These are phyloP conservation scores for Solanum dulcamara DNA, from an alignment of 257 asterid species.

Conservation along the genomic window DNA sequence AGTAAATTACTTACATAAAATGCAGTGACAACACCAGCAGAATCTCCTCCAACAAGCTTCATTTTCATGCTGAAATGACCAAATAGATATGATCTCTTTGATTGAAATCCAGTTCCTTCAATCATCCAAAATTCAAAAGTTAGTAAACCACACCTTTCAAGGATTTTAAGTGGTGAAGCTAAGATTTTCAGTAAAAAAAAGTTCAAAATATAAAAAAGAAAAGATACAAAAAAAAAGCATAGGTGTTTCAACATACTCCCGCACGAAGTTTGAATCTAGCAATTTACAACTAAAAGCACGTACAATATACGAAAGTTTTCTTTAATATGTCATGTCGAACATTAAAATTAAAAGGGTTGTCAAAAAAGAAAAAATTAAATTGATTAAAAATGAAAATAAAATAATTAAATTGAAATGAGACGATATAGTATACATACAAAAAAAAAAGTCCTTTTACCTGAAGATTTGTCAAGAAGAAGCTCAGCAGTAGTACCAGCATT, in stretches of 20 bases:
- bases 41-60: slow-evolving; percentile 29
- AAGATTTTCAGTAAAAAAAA: neutral
- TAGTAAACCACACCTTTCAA: neutral
- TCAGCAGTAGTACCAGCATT: slow-evolving; percentile 11
- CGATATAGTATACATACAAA: no score
- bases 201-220: no score
- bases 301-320: no score
- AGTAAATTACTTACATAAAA: slow-evolving; percentile 14
- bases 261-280: no score
- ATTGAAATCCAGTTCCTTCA: slow-evolving; percentile 33
- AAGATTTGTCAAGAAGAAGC: slow-evolving; percentile 19
- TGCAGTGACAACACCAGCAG: slow-evolving; percentile 29
- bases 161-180: neutral
- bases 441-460: neutral
- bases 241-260: neutral
- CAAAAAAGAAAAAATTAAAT: no score
- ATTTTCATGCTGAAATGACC: slow-evolving; percentile 38
- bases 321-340: no score
- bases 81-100: slow-evolving; percentile 17
- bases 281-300: no score
- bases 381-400: no score
- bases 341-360: no score
- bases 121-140: neutral
- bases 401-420: neutral
- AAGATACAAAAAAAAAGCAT: neutral